Conservation (phyloP, 2,329 filamentous ascomycete genomes). For the Fusarium fracticaudum region DNA sequence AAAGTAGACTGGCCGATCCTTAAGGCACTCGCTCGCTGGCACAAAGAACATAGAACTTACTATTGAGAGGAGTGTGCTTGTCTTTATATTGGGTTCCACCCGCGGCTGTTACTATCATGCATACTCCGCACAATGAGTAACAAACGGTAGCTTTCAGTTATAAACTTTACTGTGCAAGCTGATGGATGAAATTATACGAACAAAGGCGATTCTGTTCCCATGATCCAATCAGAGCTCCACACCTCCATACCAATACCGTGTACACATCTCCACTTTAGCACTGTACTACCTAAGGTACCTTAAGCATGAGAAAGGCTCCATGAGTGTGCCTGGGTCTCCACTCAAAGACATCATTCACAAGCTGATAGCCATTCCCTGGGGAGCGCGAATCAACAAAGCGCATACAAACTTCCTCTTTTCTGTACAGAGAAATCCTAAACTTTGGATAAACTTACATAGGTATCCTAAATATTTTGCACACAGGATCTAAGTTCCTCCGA, state of each 20-base stretch:
- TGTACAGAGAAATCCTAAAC: neutral
- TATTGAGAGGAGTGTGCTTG: too few species aligned
- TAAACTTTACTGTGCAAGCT: neutral
- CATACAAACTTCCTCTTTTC: neutral
- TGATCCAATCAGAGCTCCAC: neutral
- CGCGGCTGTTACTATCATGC: neutral
- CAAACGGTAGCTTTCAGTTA: neutral
- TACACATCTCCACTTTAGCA: neutral
- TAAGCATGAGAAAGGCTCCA: neutral
- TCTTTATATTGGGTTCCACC: neutral
- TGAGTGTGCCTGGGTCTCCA: neutral
- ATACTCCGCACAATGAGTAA: neutral
- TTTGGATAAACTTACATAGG: neutral
- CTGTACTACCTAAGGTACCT: neutral
- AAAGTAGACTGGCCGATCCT: neutral
- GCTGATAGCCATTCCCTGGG: neutral
- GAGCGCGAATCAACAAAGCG: neutral
- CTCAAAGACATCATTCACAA: constrained; percentile 8
- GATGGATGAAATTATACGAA: neutral
- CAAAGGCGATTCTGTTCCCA: neutral
- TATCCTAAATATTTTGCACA: neutral
- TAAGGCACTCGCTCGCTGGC: neutral
- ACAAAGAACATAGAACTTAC: neutral
- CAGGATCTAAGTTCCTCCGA: neutral
- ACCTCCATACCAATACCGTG: neutral